Evolutionary conservation across 2,329 filamentous ascomycete species (phyloP).

Genomic region (Ophiostoma tasmaniense): DNA sequence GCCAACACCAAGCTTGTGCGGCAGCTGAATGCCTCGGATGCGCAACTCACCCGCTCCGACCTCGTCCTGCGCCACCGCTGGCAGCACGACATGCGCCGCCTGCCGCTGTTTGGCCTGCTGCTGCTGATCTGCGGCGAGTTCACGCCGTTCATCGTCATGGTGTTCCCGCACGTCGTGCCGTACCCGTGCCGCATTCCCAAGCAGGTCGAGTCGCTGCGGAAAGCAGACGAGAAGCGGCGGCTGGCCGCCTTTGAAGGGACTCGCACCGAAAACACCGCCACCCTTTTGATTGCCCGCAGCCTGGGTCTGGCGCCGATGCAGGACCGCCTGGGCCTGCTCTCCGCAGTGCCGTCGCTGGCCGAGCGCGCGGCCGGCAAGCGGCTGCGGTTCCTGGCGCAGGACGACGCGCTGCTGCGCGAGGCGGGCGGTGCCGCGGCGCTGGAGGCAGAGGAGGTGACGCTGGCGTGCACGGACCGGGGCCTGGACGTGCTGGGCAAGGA

Average conservation of each 20-base stretch:
- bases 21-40: conserved; percentile 16
- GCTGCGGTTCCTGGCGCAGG: conserved; percentile 56
- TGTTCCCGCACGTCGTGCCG: conserved; percentile 63
- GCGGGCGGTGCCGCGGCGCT: conserved; percentile 54
- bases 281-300: conserved; percentile 29
- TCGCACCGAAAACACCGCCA: too few relatives aligned
- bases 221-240: conserved; percentile 41
- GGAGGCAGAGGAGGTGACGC: conserved; percentile 53
- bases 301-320: conserved; percentile 39
- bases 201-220: conserved; percentile 54
- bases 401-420: conserved; percentile 59
- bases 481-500: conserved; percentile 45
- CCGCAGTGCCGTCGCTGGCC: conserved; percentile 42
- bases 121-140: conserved; percentile 77
- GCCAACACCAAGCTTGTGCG: conserved; percentile 41
- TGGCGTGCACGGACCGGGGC: conserved; percentile 65
- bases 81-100: conserved; percentile 61
- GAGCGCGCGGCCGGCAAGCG: conserved; percentile 42
- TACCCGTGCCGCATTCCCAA: conserved; percentile 73
- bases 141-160: conserved; percentile 69
- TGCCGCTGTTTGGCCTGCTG: conserved; percentile 70
- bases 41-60: conserved; percentile 48
- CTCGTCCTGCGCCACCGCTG: conserved; percentile 63
- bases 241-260: too few relatives aligned
- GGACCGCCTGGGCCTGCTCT: conserved; percentile 39